Base-by-base conservation (phyloP, 129 eudicot genomes). In the Cynara cardunculus region DNA sequence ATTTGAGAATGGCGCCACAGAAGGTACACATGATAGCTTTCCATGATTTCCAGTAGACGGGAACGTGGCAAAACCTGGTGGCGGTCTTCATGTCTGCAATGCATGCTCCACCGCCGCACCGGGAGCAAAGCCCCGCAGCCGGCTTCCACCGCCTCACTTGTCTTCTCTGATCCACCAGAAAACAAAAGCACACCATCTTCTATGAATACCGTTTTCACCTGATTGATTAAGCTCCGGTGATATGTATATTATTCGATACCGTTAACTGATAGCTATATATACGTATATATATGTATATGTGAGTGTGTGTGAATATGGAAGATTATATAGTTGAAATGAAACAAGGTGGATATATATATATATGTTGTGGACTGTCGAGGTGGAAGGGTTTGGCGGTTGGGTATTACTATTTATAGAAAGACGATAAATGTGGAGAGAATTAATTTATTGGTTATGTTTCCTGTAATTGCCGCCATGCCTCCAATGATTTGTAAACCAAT, bases 11-110 rank as follows among this genome's bases (percentile, higher is more conserved):
- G 18, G 86, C 85, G 3, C 95, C 95, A 80, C 95, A 90, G 19
- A 86, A 88, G 10, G 84, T 73, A 44, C 95, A 90, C 32, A 86
- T 67, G 24, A 90, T 80, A 24, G 95, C 92, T 46, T 77, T 88
- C 92, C 92, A 90, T 10, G 92, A 86, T 21, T 71, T 88, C 87
- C 90, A 76, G 70, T 90, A 90, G 37, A 90, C 79, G 41, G 95
- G 95, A 35, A 90, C 85, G 73, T 80, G 83, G 71, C 95, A 90
- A 75, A 90, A 88, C 73, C 95, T 84, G 3, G 95, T 90, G 79
- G 83, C 66, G 1, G 95, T 90, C 75, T 79, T 80, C 95, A 90
- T 88, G 44, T 90, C 95, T 1, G 95, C 95, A 49, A 90, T 92
- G 61, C 84, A 86, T 1, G 95, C 95, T 4, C 90, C 83, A 19